These are phyloP conservation scores for Saitozyma podzolica DNA, from an alignment of 768 basidiomycete genomes.

Conservation along the genomic window DNA sequence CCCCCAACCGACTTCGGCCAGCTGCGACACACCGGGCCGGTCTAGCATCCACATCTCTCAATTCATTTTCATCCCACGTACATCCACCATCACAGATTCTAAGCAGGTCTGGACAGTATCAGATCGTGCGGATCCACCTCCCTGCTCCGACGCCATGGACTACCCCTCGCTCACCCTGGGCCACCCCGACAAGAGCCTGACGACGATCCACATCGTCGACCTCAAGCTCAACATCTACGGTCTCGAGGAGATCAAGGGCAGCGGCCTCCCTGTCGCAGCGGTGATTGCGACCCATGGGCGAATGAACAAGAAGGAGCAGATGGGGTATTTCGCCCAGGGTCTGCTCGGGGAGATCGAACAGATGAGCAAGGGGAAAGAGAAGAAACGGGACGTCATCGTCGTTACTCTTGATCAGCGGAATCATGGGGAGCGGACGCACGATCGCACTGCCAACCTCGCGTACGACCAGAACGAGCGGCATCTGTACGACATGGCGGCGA, in stretches of 20 bases:
- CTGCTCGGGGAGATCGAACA: conserved; percentile 46
- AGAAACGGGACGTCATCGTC: conserved; percentile 55
- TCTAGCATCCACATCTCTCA: too few species aligned
- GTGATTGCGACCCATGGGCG: conserved; percentile 61
- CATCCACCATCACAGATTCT: too few species aligned
- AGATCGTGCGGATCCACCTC: too few species aligned
- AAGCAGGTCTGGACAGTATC: too few species aligned
- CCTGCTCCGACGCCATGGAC: conserved; percentile 12
- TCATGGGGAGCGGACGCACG: conserved; percentile 57
- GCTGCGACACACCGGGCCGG: too few species aligned
- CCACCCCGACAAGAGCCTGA: conserved; percentile 15
- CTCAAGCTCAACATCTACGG: conserved; percentile 38
- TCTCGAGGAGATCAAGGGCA: conserved; percentile 40
- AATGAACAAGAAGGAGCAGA: conserved; percentile 47
- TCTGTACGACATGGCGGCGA: conserved; percentile 61
- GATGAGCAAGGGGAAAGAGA: conserved; percentile 23
- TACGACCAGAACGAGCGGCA: conserved; percentile 56
- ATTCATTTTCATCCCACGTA: too few species aligned
- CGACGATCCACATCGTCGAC: conserved; percentile 31
- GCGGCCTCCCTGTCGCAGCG: conserved; percentile 25
- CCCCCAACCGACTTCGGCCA: too few species aligned
- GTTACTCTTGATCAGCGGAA: conserved; percentile 62
- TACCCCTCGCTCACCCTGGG: conserved; percentile 26
- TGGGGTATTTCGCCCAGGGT: conserved; percentile 51
- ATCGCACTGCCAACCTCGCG: conserved; percentile 53